A percentile compares a stretch with the other conserved stretches of the same genome.
These are phyloP conservation scores for Erythrophleum ivorense DNA, from an alignment of 331 rosid genomes.

Conservation along the genomic window DNA sequence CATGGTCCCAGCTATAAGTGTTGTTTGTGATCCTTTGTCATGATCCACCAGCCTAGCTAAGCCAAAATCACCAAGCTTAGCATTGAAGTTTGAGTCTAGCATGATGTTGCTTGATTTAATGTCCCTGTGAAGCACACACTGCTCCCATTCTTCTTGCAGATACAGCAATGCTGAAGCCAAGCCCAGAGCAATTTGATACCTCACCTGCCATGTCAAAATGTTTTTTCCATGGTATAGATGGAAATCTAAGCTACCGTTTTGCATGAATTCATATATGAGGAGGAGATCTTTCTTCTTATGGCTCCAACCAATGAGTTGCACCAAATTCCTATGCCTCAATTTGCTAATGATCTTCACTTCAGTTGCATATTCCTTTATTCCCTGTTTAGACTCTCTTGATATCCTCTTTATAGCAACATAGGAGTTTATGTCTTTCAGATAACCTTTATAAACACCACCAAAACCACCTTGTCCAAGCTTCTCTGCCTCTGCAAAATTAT, in stretches of 20 bases:
- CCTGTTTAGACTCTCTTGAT: slow-evolving; percentile 47
- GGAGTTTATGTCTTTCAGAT: slow-evolving; percentile 35
- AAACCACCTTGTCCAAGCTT: slow-evolving; percentile 50
- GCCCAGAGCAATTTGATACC: slow-evolving; percentile 46
- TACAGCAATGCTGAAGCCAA: slow-evolving; percentile 58
- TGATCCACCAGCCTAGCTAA: slow-evolving; percentile 54
- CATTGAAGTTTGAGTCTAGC: slow-evolving; percentile 50
- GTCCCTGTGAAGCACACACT: slow-evolving; percentile 55
- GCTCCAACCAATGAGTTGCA: slow-evolving; percentile 63
- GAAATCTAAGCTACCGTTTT: slow-evolving; percentile 58
- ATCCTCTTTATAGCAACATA: slow-evolving; percentile 55
- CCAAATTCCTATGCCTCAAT: slow-evolving; percentile 57
- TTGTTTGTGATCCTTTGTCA: slow-evolving; percentile 42
- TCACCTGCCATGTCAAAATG: slow-evolving; percentile 39
- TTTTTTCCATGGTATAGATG: slow-evolving; percentile 44
- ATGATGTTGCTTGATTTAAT: slow-evolving; percentile 59
- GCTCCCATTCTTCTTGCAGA: slow-evolving; percentile 54
- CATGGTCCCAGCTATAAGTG: slow-evolving; percentile 51
- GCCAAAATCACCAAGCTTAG: slow-evolving; percentile 61
- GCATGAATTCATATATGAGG: slow-evolving; percentile 56
- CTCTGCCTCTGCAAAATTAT: not conserved
- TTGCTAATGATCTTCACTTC: slow-evolving; percentile 56
- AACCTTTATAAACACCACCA: slow-evolving; percentile 57
- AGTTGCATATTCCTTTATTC: slow-evolving; percentile 49
- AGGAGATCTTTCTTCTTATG: slow-evolving; percentile 53